A percentile compares a stretch with the other conserved stretches of the same genome.
These are phyloP conservation scores for Colletotrichum tropicicola DNA, from an alignment of 2,329 filamentous ascomycete species.

Conservation along the genomic window DNA sequence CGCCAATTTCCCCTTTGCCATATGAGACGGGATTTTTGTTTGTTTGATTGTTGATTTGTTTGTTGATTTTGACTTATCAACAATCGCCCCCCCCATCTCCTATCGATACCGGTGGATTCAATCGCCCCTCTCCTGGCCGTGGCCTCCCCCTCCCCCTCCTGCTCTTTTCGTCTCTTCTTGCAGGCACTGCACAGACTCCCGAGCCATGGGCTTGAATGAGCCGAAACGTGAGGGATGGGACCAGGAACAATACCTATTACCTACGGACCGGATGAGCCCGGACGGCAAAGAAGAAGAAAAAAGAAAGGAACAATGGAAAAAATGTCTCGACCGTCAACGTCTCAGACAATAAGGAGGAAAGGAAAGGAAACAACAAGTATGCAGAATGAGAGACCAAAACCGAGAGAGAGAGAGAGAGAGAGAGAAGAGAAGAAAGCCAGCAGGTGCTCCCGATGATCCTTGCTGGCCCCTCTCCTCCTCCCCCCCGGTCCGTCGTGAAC, in stretches of 20 bases:
- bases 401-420: not conserved
- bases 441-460: no score
- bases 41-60: conserved; percentile 13
- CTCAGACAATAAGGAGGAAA: not conserved
- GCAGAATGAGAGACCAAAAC: not conserved
- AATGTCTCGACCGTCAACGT: not conserved
- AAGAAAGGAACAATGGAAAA: not conserved
- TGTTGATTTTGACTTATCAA: not conserved
- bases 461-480: no score
- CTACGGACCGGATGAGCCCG: not conserved
- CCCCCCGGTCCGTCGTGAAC: no score
- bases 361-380: not conserved
- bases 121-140: not conserved
- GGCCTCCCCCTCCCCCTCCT: conserved; percentile 2
- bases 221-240: not conserved
- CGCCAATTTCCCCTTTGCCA: not conserved
- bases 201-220: not conserved
- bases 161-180: not conserved
- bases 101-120: conserved; percentile 16
- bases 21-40: no score
- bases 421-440: no score
- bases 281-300: not conserved
- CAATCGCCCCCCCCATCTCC: conserved; percentile 5
- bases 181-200: conserved; percentile 26
- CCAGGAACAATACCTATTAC: not conserved